A percentile compares a stretch with the other conserved stretches of the same genome.
phyloP scores from a whole-genome alignment of 2,329 filamentous ascomycete genomes.

The Meredithiella fracta region DNA sequence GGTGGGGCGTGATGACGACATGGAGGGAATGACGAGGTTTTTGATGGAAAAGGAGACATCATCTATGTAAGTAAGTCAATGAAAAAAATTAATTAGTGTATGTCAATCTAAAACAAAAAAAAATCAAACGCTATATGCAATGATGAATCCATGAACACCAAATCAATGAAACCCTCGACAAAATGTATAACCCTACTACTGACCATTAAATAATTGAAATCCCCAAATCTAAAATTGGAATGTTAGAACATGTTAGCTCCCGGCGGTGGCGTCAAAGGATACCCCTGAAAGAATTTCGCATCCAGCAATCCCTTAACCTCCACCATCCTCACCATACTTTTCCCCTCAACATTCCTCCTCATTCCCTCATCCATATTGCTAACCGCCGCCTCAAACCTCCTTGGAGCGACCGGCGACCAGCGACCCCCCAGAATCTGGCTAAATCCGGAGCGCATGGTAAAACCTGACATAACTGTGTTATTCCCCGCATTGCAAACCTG shows the following conservation, averaged over 20 bases:
- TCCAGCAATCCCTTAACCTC: neutral
- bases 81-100: neutral
- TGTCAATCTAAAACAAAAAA: neutral
- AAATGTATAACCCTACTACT: no score
- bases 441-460: no score
- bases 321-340: neutral
- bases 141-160: neutral
- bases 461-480: no score
- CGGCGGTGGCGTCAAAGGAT: neutral
- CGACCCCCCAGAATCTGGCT: no score
- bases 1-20: neutral
- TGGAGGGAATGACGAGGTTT: neutral
- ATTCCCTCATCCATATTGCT: no score
- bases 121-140: neutral
- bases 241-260: slow-evolving; percentile 2
- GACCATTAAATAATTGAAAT: neutral
- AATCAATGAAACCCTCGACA: neutral
- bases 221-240: neutral
- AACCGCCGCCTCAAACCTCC: no score
- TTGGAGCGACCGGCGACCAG: no score
- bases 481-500: no score
- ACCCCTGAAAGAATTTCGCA: neutral
- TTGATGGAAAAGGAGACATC: no score
- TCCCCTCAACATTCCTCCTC: neutral
- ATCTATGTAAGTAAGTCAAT: neutral